Conservation (phyloP, 1,284 basidiomycete species). For the Golubevia pallescens region DNA sequence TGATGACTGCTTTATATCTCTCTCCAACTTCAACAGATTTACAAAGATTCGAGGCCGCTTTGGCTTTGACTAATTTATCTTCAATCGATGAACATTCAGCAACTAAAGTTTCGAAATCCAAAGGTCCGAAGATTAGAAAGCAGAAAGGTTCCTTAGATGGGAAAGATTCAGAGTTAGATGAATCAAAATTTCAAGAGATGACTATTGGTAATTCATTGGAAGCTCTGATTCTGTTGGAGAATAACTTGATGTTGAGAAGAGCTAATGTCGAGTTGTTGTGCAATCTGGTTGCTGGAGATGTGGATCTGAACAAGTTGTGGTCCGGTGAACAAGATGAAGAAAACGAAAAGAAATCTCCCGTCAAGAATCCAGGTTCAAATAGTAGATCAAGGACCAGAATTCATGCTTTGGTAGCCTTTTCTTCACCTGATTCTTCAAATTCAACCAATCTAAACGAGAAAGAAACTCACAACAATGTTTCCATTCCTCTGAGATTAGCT, state of each 20-base stretch:
- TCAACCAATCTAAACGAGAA: not conserved
- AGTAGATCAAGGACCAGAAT: not conserved
- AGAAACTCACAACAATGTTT: not conserved
- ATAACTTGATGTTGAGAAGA: conserved; percentile 41
- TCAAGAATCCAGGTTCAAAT: not conserved
- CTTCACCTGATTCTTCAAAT: not conserved
- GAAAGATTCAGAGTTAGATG: not conserved
- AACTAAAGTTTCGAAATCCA: conserved; percentile 3
- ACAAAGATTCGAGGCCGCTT: conserved; percentile 48
- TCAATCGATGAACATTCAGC: conserved; percentile 8
- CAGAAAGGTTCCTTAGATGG: no score
- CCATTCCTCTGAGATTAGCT: not conserved
- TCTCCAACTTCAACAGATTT: conserved; percentile 15
- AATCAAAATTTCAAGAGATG: not conserved
- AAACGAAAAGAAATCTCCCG: conserved; percentile 3
- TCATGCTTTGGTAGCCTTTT: not conserved
- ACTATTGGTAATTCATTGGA: conserved; percentile 17
- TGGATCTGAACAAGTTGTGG: conserved; percentile 18
- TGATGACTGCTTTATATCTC: no score
- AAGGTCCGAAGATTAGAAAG: no score
- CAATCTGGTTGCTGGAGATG: conserved; percentile 41
- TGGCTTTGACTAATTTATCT: conserved; percentile 57
- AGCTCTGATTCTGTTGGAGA: conserved; percentile 35
- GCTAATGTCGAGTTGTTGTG: conserved; percentile 54
- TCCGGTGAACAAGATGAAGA: conserved; percentile 16